Base-by-base conservation (phyloP, 805 yeast genomes). In the Spathaspora gorwiae region DNA sequence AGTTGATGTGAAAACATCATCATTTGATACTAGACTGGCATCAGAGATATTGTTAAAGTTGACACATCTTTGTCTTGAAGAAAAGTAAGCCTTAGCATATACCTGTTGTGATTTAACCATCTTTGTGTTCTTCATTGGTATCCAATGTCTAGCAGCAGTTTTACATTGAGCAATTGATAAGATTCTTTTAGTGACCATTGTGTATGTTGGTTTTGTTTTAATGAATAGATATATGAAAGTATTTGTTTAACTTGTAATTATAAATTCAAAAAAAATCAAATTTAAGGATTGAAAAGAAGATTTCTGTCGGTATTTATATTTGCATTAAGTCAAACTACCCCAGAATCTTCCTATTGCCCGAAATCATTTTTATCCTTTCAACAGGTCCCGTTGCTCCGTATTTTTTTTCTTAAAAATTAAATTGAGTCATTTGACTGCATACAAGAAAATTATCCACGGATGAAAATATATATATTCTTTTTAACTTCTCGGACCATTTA, bases 121-220 rank as follows among this genome's bases (percentile, higher is more conserved):
- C 33, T 43, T 43, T 35, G 35, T 45, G 33, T 35, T 40, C 34
- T 39, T 31, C 7, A 19, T 35, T 39, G 72, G 71, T 26, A 70
- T 53, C 75, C 75, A 70, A 54, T 73, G 68, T 48, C 72, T 65
- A 39, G 73, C 56, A 43, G 75, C 72, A 40, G 76, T 70, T 53
- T 65, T 68, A 57, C 59, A 62, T 14, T 68, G 53, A 31, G 71
- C 55, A 36, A 70, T 60, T 41, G 61, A 60, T 39, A 67, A 55
- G 36, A 67, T 57, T 50, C 62, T 62, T 51, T 55, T 59, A 30
- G 58, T 44, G 40, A 57, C 55, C 66, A 62, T 60, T 45, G 36
- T 32, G 32, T 29, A 2, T 9, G 32, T 29, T 19, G 24, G 2
- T 19, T 19, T 19, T 19, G 24, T 19, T 19, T 19, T 19, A 19